phyloP scores from a whole-genome alignment of 1,284 basidiomycete species.

The Takashimella koratensis region DNA sequence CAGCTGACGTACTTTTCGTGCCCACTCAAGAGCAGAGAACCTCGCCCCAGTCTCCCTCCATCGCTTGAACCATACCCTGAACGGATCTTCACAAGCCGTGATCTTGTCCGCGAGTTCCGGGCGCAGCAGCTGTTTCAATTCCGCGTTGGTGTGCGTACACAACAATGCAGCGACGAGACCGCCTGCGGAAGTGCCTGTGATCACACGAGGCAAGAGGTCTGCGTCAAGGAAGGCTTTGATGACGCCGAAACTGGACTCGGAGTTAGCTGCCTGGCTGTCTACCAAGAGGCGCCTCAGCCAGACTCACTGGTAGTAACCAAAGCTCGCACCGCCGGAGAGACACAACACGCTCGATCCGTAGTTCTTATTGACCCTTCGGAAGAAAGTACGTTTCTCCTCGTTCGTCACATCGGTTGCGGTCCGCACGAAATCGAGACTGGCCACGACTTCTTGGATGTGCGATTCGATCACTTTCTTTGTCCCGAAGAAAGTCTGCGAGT shows the following conservation, averaged over 20 bases:
- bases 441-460: constrained; percentile 75
- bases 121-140: constrained; percentile 71
- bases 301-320: constrained; percentile 68
- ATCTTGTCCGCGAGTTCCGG: constrained; percentile 82
- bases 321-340: constrained; percentile 87
- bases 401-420: constrained; percentile 66
- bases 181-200: constrained; percentile 87
- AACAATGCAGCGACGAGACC: constrained; percentile 75
- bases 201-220: constrained; percentile 78
- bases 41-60: constrained; percentile 84
- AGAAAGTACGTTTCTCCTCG: constrained; percentile 90
- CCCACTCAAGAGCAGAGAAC: constrained; percentile 90
- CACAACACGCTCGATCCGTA: constrained; percentile 88
- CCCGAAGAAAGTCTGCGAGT: constrained; percentile 68
- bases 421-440: constrained; percentile 68
- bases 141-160: constrained; percentile 86
- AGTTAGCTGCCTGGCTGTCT: background rate
- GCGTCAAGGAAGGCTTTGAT: constrained; percentile 88
- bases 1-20: constrained; percentile 63
- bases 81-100: constrained; percentile 83
- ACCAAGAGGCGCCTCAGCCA: no score
- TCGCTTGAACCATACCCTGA: constrained; percentile 72
- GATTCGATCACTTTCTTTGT: constrained; percentile 87
- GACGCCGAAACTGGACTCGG: constrained; percentile 63
- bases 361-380: constrained; percentile 81